Percentiles rank a stretch among this genome's conserved stretches.
Evolutionary conservation across 2,329 filamentous ascomycete genomes (phyloP).

Genomic region (Neurospora sp.): DNA sequence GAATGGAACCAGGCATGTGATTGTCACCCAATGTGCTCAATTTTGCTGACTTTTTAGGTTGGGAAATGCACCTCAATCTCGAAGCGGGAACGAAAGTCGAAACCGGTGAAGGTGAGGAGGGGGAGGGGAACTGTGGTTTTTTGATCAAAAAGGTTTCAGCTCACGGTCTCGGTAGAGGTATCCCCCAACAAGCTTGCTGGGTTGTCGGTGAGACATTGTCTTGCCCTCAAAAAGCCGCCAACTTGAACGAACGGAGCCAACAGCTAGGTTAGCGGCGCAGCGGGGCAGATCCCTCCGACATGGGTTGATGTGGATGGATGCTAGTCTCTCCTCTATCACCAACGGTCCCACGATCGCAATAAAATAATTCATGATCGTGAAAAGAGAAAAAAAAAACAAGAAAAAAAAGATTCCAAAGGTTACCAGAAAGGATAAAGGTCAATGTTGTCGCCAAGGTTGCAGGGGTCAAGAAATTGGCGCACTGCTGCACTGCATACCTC

Average conservation of each 20-base stretch:
- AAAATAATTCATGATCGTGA: neutral
- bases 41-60: neutral
- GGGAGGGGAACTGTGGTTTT: neutral
- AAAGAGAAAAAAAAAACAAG: too few relatives aligned
- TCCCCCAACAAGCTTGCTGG: neutral
- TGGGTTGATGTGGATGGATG: neutral
- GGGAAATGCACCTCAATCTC: neutral
- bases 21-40: neutral
- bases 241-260: neutral
- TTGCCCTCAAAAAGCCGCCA: neutral
- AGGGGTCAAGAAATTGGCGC: neutral
- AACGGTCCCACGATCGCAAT: neutral
- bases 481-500: neutral
- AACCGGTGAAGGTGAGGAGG: neutral
- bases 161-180: neutral
- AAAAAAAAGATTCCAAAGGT: neutral
- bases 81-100: neutral
- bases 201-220: neutral
- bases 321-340: neutral
- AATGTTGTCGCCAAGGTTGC: neutral
- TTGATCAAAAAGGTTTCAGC: neutral
- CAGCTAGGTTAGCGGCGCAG: neutral
- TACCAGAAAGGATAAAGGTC: neutral
- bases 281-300: neutral
- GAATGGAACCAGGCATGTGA: neutral